These are phyloP conservation scores for Ceratobasidium sp. DNA, from an alignment of 1,284 basidiomycete genomes.

Conservation along the genomic window DNA sequence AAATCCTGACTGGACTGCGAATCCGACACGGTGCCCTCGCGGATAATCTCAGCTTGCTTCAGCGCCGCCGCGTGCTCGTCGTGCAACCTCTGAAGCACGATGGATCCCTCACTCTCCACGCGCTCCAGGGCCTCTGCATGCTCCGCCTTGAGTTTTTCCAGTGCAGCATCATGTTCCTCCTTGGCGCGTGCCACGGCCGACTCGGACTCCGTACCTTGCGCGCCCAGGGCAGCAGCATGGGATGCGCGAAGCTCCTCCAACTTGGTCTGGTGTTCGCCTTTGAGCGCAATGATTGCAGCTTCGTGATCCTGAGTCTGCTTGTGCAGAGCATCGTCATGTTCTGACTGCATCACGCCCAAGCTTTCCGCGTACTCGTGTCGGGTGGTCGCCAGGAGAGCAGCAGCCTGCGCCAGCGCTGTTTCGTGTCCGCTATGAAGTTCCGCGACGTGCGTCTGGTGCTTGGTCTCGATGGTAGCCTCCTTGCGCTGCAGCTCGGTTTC, in stretches of 20 bases:
- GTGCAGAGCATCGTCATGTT: constrained; percentile 30
- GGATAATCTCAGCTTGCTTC: constrained; percentile 75
- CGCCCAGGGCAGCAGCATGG: constrained; percentile 25
- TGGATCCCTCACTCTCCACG: constrained; percentile 45
- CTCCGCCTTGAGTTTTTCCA: constrained; percentile 52
- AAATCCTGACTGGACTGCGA: constrained; percentile 59
- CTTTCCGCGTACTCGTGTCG: constrained; percentile 62
- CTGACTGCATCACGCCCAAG: constrained; percentile 42
- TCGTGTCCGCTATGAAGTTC: constrained; percentile 62
- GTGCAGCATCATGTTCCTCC: constrained; percentile 66
- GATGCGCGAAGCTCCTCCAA: constrained; percentile 10
- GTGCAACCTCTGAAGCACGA: constrained; percentile 38
- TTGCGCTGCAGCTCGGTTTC: constrained; percentile 51
- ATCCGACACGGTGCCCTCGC: constrained; percentile 75
- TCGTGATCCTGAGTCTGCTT: constrained; percentile 45
- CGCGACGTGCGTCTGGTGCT: constrained; percentile 65
- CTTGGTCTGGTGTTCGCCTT: constrained; percentile 44
- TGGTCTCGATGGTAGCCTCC: constrained; percentile 13
- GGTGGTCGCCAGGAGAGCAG: constrained; percentile 59
- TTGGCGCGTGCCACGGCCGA: constrained; percentile 21
- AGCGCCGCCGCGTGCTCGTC: constrained; percentile 52
- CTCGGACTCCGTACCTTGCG: constrained; percentile 8
- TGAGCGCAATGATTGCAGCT: constrained; percentile 42
- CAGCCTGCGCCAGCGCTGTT: constrained; percentile 58
- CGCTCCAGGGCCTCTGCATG: constrained; percentile 38